These are phyloP conservation scores for Boehmeria nivea DNA, from an alignment of 306 rosid genomes.

Conservation along the genomic window DNA sequence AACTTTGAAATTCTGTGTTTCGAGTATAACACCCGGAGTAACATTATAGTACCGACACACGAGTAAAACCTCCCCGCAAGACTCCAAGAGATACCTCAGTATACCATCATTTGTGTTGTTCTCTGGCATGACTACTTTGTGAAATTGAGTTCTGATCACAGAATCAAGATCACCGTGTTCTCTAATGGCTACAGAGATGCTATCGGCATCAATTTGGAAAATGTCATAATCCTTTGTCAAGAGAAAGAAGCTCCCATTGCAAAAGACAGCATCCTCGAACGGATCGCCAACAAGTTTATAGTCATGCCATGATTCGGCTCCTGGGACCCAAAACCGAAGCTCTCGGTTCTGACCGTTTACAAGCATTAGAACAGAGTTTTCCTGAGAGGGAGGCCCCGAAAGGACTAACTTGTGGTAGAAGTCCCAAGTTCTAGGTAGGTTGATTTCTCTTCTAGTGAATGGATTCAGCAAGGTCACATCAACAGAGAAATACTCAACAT, in stretches of 20 bases:
- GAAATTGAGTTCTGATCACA: conserved; percentile 30
- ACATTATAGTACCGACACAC: conserved; percentile 42
- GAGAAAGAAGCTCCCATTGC: conserved; percentile 49
- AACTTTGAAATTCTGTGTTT: conserved; percentile 40
- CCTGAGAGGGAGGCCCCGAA: conserved; percentile 34
- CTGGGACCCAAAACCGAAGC: conserved; percentile 42
- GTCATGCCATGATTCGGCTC: conserved; percentile 38
- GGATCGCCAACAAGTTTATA: conserved; percentile 39
- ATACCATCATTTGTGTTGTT: conserved; percentile 15
- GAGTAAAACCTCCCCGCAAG: conserved; percentile 45
- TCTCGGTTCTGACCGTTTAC: conserved; percentile 38
- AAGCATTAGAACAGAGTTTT: conserved; percentile 44
- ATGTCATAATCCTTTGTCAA: conserved; percentile 33
- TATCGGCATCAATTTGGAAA: conserved; percentile 29
- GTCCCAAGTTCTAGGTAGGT: conserved; percentile 50
- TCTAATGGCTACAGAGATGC: conserved; percentile 16
- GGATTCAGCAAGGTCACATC: conserved; percentile 47
- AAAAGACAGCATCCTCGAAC: conserved; percentile 58
- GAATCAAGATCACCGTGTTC: conserved; percentile 15
- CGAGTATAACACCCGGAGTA: conserved; percentile 25
- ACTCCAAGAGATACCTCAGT: conserved; percentile 50
- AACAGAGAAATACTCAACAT: conserved; percentile 29
- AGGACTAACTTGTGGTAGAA: conserved; percentile 60
- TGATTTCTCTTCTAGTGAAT: conserved; percentile 33
- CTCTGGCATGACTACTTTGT: conserved; percentile 33